A percentile compares a stretch with the other conserved stretches of the same genome.
Evolutionary conservation across 2,329 filamentous ascomycete species (phyloP).

Genomic region (Phialophora chinensis): DNA sequence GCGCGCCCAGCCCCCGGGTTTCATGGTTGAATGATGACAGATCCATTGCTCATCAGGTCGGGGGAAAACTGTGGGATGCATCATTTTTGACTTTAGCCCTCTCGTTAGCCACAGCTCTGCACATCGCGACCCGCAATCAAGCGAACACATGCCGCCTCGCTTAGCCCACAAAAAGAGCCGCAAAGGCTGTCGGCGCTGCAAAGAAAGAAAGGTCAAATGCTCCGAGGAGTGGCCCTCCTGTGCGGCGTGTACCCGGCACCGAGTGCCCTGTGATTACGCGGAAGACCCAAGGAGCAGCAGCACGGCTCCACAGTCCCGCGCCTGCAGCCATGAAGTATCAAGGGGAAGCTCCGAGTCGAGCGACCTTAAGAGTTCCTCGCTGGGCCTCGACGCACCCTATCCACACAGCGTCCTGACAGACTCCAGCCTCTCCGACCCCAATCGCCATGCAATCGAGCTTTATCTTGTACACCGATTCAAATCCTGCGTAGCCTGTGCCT

Average conservation of each 20-base stretch:
- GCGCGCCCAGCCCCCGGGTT: background rate
- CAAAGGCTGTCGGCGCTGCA: constrained; percentile 29
- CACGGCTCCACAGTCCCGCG: background rate
- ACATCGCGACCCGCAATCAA: background rate
- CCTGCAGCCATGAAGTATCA: background rate
- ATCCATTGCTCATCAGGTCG: background rate
- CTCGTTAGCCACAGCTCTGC: background rate
- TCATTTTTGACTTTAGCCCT: background rate
- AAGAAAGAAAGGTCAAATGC: constrained; percentile 39
- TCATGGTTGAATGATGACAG: background rate
- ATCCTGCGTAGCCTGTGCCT: constrained; percentile 17
- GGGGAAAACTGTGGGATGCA: background rate
- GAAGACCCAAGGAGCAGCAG: constrained; percentile 1
- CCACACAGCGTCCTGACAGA: background rate
- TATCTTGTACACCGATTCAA: constrained; percentile 28
- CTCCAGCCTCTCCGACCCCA: constrained; percentile 13
- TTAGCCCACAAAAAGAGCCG: constrained; percentile 27
- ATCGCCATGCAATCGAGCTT: constrained; percentile 22
- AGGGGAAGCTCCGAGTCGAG: constrained; percentile 1
- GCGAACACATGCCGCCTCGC: constrained; percentile 5
- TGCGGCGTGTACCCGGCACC: background rate
- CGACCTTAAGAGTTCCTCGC: background rate
- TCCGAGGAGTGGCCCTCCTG: constrained; percentile 41
- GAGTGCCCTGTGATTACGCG: background rate
- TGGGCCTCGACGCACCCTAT: constrained; percentile 19